Evolutionary conservation across 2,329 filamentous ascomycete genomes (phyloP).

Genomic region (Taxawa tesnikishii): DNA sequence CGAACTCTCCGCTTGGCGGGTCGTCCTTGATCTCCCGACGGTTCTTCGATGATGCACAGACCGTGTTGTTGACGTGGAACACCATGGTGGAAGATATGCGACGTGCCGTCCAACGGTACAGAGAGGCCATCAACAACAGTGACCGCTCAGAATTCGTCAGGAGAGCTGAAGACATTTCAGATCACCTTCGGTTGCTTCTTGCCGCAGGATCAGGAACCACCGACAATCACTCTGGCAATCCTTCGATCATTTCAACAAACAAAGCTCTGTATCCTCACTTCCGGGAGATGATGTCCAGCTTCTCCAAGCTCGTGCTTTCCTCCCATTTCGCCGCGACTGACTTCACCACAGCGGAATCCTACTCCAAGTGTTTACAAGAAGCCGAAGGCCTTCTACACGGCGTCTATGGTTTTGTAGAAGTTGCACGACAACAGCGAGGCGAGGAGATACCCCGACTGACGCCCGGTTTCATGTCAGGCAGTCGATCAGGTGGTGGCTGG

Average conservation of each 20-base stretch:
- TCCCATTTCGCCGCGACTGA: slow-evolving; percentile 96
- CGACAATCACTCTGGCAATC: slow-evolving; percentile 96
- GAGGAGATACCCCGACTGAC: slow-evolving; percentile 88
- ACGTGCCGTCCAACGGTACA: slow-evolving; percentile 75
- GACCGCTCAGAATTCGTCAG: slow-evolving; percentile 84
- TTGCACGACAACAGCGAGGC: slow-evolving; percentile 82
- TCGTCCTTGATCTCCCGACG: slow-evolving; percentile 54
- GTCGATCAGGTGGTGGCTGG: slow-evolving; percentile 77
- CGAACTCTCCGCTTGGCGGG: slow-evolving; percentile 34
- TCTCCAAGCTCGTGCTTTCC: slow-evolving; percentile 96
- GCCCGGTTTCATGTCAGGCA: slow-evolving; percentile 85
- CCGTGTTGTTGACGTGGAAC: slow-evolving; percentile 76
- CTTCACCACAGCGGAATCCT: slow-evolving; percentile 86
- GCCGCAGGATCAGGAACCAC: slow-evolving; percentile 93
- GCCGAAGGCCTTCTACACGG: slow-evolving; percentile 92
- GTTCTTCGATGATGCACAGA: slow-evolving; percentile 82
- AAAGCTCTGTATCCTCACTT: slow-evolving; percentile 96
- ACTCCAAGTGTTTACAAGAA: slow-evolving; percentile 90
- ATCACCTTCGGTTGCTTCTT: slow-evolving; percentile 85
- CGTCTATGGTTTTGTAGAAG: slow-evolving; percentile 92
- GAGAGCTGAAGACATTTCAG: slow-evolving; percentile 93
- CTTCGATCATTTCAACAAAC: slow-evolving; percentile 98
- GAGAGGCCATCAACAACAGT: slow-evolving; percentile 73
- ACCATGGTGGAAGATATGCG: slow-evolving; percentile 88
- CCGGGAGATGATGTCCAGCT: slow-evolving; percentile 98